phyloP scores from a whole-genome alignment of 306 rosid species.

The Fragaria nilgerrensis region DNA sequence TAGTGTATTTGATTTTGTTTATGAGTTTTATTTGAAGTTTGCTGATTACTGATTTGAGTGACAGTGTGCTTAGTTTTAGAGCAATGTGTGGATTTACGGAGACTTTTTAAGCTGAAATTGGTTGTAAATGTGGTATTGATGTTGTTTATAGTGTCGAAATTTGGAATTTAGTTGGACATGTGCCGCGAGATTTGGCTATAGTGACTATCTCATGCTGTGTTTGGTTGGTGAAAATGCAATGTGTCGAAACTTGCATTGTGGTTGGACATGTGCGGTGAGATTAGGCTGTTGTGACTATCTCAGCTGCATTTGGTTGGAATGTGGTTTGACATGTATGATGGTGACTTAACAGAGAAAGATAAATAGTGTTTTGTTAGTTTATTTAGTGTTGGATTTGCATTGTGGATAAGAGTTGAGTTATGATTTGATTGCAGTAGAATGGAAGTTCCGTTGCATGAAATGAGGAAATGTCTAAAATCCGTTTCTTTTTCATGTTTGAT shows the following conservation, averaged over 20 bases:
- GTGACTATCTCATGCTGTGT: neutral
- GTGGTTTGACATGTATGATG: neutral
- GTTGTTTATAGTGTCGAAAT: neutral
- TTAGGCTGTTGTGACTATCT: neutral
- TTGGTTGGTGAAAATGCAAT: neutral
- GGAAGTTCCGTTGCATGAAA: neutral
- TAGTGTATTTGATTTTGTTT: constrained; percentile 3
- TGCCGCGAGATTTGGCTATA: neutral
- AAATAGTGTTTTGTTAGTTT: neutral
- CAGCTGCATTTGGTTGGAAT: neutral
- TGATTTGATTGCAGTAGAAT: neutral
- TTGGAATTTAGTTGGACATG: neutral
- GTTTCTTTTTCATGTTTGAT: neutral
- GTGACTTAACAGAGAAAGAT: neutral
- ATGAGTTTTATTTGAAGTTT: neutral
- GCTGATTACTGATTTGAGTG: neutral
- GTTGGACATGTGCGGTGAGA: neutral
- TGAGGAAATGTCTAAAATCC: neutral
- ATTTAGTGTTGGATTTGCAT: neutral
- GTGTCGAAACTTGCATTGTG: constrained; percentile 1
- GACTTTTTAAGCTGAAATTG: neutral
- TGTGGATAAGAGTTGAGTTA: neutral
- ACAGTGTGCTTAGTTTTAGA: neutral
- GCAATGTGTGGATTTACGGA: neutral
- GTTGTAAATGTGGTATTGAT: neutral